Evolutionary conservation across 2,329 filamentous ascomycete species (phyloP).

Genomic region (Ascosphaera apis): DNA sequence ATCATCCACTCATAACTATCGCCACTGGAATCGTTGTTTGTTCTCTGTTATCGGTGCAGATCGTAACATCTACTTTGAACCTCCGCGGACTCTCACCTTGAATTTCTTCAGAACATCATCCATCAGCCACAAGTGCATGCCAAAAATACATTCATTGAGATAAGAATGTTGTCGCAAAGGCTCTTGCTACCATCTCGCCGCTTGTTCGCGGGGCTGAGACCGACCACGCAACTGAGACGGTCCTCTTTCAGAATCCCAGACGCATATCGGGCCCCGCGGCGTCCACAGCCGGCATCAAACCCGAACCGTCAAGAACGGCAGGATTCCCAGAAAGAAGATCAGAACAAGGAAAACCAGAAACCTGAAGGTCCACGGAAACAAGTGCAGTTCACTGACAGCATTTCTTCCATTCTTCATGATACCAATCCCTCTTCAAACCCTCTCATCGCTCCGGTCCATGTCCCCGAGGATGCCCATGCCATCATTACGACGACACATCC

Average conservation of each 20-base stretch:
- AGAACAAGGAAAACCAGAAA: not conserved
- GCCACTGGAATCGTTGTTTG: too few relatives aligned
- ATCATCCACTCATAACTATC: too few relatives aligned
- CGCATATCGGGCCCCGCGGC: not conserved
- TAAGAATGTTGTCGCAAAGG: not conserved
- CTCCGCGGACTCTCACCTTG: too few relatives aligned
- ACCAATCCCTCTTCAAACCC: slow-evolving; percentile 24
- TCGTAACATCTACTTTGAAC: too few relatives aligned
- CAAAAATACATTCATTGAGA: not conserved
- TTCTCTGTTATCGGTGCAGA: too few relatives aligned
- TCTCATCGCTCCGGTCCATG: slow-evolving; percentile 35
- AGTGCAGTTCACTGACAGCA: not conserved
- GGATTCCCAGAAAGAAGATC: not conserved
- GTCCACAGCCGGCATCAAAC: not conserved
- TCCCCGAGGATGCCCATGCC: slow-evolving; percentile 36
- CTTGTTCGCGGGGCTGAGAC: not conserved
- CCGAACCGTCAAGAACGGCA: not conserved
- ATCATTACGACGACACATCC: slow-evolving; percentile 36
- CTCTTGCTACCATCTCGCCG: not conserved
- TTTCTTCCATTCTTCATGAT: slow-evolving; percentile 18
- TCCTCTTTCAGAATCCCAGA: not conserved
- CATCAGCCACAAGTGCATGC: too few relatives aligned
- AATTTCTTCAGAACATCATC: too few relatives aligned
- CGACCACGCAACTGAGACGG: not conserved
- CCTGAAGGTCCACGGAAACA: not conserved